Base-by-base conservation (phyloP, 176 grass and related monocot species). In the Musa itinerans region DNA sequence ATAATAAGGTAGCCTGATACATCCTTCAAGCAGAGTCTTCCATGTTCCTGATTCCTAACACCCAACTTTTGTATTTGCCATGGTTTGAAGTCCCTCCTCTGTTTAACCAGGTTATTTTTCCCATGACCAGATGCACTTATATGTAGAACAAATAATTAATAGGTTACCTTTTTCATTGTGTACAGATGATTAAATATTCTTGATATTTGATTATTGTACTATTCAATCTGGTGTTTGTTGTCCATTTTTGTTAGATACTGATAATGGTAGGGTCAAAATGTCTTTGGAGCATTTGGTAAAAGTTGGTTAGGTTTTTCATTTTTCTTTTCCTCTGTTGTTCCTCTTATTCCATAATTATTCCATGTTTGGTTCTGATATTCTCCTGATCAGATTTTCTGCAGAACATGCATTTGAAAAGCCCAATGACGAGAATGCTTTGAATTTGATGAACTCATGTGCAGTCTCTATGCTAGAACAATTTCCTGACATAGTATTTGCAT, bases 401-500 rank as follows among this genome's bases (percentile, higher is more conserved):
- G 73, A 86, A 34, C 89, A 97, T 79, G 80, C 81, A 69, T 92
- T 97, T 79, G 85, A 89, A 59, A 97, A 92, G 69, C 85, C 93
- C 71, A 92, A 97, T 83, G 90, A 97, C 71, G 77, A 76, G 65
- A 73, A 68, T 76, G 83, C 90, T 81, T 57, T 90, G 63, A 84
- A 67, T 11, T 63, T 97, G 74, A 97, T 97, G 93, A 85, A 89
- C 75, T 72, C 65, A 11, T 97, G 93, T 80, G 88, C 93, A 25
- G 80, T 82, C 66, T 86, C 86, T 26, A 79, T 90, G 90, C 85
- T 97, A 0, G 79, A 88, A 25, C 85, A 90, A 43, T 97, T 97
- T 69, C 83, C 88, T 1, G 87, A 93, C 53, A 90, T 93, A 80
- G 87, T 93, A 54, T 97, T 97, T 85, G 90, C 93, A 72, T 97